Evolutionary conservation across 2,329 filamentous ascomycete genomes (phyloP), one percentile per base, ranked within the genome.

Genomic region (Xylariaceae sp.): DNA sequence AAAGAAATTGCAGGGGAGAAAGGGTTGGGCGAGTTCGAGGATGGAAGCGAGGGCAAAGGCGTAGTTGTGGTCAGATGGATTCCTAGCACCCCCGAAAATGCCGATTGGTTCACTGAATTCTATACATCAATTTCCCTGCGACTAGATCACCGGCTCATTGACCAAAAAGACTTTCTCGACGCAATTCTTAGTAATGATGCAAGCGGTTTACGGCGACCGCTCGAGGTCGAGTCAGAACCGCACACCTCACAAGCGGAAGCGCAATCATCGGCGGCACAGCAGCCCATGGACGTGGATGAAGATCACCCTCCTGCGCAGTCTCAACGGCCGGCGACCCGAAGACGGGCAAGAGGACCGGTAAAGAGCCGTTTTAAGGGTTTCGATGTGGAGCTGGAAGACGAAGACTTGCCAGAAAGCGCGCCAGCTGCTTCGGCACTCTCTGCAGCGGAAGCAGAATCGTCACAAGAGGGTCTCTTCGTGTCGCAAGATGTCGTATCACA

Each of bases 121-220:
- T 82, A 88, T 62, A 87, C 81, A 4, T 76, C 86, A 7, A 83
- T 96, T 16, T 89, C 92, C 2, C 71, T 88, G 19, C 79, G 85
- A 44, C 81, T 96, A 12, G 88, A 92, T 58, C 92, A 96, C 70
- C 85, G 91, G 3, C 87, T 92, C 2, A 88, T 97, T 50, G 87
- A 93, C 64, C 92, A 97, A 68, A 92, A 89, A 55, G 93, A 97
- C 65, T 96, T 99, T 60, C 80, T 99, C 2, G 91, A 96, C 71
- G 90, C 90, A 1, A 95, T 99, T 44, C 75, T 98, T 23, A 86
- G 80, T n/a, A 89, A 89, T 48, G 88, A 98, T 74, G 85, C 91
- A 6, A 85, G 82, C 56, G 81, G 83, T 43, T 78, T 98, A 19
- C 86, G 90, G 55, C 83, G 86, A 40, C 82, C 87, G 5, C 80